Evolutionary conservation across 108 stramenopile genomes (phyloP).

Genomic region (Pseudonitzschia delicatissima): DNA sequence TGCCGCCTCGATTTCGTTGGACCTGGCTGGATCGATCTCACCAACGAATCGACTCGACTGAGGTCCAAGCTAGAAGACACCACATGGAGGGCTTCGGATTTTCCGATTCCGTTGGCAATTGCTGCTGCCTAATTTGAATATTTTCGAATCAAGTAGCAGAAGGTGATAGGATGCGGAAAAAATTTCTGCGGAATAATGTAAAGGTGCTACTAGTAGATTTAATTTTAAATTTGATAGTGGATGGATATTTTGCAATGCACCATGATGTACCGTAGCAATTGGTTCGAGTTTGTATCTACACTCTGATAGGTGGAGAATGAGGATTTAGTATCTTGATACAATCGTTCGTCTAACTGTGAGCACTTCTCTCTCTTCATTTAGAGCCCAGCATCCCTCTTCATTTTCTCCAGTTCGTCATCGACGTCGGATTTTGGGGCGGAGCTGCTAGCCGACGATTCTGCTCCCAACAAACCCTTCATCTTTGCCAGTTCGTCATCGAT

Average conservation of each 20-base stretch:
- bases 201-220: not conserved
- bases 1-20: conserved; percentile 28
- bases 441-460: conserved; percentile 10
- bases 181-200: not conserved
- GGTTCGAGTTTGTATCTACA: not conserved
- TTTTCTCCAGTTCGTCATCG: conserved; percentile 86
- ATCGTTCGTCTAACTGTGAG: no score
- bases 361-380: conserved; percentile 8
- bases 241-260: not conserved
- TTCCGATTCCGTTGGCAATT: not conserved
- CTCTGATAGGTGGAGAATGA: not conserved
- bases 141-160: not conserved
- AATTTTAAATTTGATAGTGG: not conserved
- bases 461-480: conserved; percentile 76
- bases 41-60: not conserved
- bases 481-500: conserved; percentile 89
- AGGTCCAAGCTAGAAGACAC: not conserved
- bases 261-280: not conserved
- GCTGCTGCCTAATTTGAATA: no score
- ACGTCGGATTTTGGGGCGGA: conserved; percentile 32
- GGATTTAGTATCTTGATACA: no score
- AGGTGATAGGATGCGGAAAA: not conserved
- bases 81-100: conserved; percentile 1
- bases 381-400: conserved; percentile 58
- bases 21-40: conserved; percentile 35